Percentiles rank a stretch among this genome's conserved stretches.
Evolutionary conservation across 768 basidiomycete species (phyloP).

Genomic region (Multifurca ochricompacta): DNA sequence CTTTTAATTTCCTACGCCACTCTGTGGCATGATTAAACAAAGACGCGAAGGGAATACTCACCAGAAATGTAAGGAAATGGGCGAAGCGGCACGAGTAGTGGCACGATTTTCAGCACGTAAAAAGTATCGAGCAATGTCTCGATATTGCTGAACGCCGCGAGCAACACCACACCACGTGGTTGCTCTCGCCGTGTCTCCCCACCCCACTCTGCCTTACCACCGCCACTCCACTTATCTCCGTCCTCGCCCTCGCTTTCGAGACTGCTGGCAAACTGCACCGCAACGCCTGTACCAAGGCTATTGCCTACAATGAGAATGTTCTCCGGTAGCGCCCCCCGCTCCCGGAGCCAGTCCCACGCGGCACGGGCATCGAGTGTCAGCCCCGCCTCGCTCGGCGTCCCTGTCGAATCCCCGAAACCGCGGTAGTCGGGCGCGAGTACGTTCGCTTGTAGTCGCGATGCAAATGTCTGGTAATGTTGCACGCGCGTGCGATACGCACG

Average conservation of each 20-base stretch:
- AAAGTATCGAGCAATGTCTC: slow-evolving; percentile 57
- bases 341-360: slow-evolving; percentile 71
- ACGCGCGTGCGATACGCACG: slow-evolving; percentile 63
- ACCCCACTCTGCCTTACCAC: background rate
- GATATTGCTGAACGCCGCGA: slow-evolving; percentile 34
- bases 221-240: background rate
- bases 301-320: slow-evolving; percentile 76
- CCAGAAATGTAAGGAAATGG: slow-evolving; percentile 54
- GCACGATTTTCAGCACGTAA: slow-evolving; percentile 54
- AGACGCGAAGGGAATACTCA: slow-evolving; percentile 36
- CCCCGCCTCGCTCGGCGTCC: slow-evolving; percentile 68
- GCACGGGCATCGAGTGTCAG: slow-evolving; percentile 65
- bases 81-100: slow-evolving; percentile 63
- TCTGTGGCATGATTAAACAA: background rate
- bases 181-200: slow-evolving; percentile 21
- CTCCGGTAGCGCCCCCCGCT: slow-evolving; percentile 46
- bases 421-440: slow-evolving; percentile 87
- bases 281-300: slow-evolving; percentile 83
- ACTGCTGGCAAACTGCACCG: slow-evolving; percentile 33
- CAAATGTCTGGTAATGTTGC: slow-evolving; percentile 56
- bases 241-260: slow-evolving; percentile 31
- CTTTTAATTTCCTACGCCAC: background rate
- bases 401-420: slow-evolving; percentile 84
- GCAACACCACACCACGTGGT: slow-evolving; percentile 34
- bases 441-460: slow-evolving; percentile 60